Percentiles rank a stretch among this genome's conserved stretches.
These are phyloP conservation scores for Trypanosoma mega DNA, from an alignment of 208 protist genomes.

Conservation along the genomic window DNA sequence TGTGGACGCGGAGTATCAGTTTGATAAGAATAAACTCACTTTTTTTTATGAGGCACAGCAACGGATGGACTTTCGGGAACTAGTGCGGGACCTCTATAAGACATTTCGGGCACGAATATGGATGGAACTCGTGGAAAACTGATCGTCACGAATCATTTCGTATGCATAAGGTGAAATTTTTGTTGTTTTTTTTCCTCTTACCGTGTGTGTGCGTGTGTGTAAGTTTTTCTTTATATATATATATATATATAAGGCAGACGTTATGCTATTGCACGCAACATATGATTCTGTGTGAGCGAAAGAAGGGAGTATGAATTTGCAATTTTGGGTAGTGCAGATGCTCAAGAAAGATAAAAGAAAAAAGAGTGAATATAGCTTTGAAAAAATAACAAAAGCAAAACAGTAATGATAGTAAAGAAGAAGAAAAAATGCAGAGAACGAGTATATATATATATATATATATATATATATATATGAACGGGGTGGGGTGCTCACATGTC, in stretches of 20 bases:
- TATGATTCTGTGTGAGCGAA: neutral
- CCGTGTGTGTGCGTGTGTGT: neutral
- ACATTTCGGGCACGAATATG: constrained; percentile 89
- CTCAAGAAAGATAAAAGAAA: constrained; percentile 8
- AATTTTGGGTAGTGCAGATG: neutral
- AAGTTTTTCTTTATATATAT: neutral
- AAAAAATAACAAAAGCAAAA: neutral
- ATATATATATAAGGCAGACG: neutral
- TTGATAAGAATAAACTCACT: constrained; percentile 91
- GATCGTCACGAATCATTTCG: too few species aligned
- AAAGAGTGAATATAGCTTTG: neutral
- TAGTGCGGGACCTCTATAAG: constrained; percentile 88
- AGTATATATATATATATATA: neutral
- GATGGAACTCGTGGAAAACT: constrained; percentile 84
- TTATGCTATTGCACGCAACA: too few species aligned
- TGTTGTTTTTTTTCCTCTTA: neutral
- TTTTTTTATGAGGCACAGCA: constrained; percentile 91
- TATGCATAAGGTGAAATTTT: too few species aligned
- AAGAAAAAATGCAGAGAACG: neutral
- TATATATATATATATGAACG: neutral
- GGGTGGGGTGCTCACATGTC: neutral
- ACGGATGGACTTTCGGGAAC: constrained; percentile 86
- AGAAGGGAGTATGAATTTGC: neutral
- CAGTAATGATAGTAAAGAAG: neutral
- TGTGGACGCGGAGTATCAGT: constrained; percentile 92